Conservation (phyloP, 2,329 filamentous ascomycete species). For the Colletotrichum graminicola region DNA sequence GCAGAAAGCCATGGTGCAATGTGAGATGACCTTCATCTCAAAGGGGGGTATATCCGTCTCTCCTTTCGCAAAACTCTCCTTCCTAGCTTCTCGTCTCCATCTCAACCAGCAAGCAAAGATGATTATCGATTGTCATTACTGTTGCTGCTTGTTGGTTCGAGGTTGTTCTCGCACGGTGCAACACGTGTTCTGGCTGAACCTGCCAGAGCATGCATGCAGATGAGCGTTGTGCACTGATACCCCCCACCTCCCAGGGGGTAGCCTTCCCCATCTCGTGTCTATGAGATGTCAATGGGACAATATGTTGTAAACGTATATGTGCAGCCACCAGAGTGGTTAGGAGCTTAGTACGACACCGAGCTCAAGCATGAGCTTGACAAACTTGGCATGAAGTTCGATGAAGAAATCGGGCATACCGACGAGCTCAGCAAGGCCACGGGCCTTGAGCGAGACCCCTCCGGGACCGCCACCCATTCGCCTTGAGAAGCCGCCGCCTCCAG, state of each 20-base stretch:
- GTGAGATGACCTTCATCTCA: slow-evolving; percentile 8
- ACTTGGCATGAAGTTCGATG: slow-evolving; percentile 73
- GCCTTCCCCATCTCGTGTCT: not conserved
- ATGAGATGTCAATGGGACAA: not conserved
- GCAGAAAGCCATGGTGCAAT: slow-evolving; percentile 29
- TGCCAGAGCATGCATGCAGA: slow-evolving; percentile 2
- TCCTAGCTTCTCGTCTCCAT: not conserved
- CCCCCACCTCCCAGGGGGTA: not conserved
- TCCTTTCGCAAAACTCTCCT: slow-evolving; percentile 2
- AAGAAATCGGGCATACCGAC: slow-evolving; percentile 77
- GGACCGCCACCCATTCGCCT: slow-evolving; percentile 70
- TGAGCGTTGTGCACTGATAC: not conserved
- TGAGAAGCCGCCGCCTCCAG: slow-evolving; percentile 67
- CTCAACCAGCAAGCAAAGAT: slow-evolving; percentile 26
- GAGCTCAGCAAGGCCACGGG: slow-evolving; percentile 73
- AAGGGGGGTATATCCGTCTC: slow-evolving; percentile 35
- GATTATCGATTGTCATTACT: slow-evolving; percentile 39
- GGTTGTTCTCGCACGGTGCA: not conserved
- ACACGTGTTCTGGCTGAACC: not conserved
- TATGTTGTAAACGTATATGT: slow-evolving; percentile 26
- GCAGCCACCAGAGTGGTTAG: slow-evolving; percentile 46
- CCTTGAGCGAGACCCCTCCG: slow-evolving; percentile 67
- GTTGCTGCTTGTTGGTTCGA: slow-evolving; percentile 33
- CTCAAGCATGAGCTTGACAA: slow-evolving; percentile 73
- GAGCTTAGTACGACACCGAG: slow-evolving; percentile 66